Conservation (phyloP, 1,284 basidiomycete species). For the Ganoderma boninense region DNA sequence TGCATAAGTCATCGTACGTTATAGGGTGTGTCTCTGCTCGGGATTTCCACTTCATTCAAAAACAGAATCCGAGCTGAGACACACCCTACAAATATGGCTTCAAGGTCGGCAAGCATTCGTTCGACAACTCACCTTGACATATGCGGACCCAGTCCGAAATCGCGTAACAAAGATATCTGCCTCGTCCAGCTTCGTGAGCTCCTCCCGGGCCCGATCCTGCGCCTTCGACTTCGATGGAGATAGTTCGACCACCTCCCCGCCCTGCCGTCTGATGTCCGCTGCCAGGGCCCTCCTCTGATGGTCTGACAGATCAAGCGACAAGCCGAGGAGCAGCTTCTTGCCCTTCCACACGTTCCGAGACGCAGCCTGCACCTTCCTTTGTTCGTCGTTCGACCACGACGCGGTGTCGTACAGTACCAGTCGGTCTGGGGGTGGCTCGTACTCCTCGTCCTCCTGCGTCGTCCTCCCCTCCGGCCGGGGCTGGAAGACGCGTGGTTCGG, state of each 20-base stretch:
- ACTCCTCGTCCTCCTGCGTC: constrained; percentile 38
- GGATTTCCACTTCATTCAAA: too few species aligned
- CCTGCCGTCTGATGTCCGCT: constrained; percentile 61
- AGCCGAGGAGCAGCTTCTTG: constrained; percentile 66
- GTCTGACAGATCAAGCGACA: constrained; percentile 58
- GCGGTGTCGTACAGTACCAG: constrained; percentile 53
- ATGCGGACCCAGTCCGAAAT: constrained; percentile 73
- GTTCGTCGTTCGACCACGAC: constrained; percentile 32
- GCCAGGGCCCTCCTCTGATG: constrained; percentile 63
- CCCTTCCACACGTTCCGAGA: constrained; percentile 53
- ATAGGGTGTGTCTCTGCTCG: too few species aligned
- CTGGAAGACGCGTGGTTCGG: constrained; percentile 63
- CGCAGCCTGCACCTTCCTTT: constrained; percentile 30
- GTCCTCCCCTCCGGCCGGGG: constrained; percentile 32
- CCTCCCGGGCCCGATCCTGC: constrained; percentile 46
- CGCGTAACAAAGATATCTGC: constrained; percentile 78
- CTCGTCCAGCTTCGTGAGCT: constrained; percentile 47
- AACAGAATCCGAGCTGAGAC: too few species aligned
- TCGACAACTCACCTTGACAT: constrained; percentile 60
- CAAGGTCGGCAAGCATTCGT: too few species aligned
- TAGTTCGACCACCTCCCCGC: constrained; percentile 60
- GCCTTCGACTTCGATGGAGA: constrained; percentile 39
- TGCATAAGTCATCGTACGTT: too few species aligned
- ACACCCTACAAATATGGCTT: too few species aligned
- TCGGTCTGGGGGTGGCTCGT: constrained; percentile 50